Percentiles rank a stretch among this genome's conserved stretches.
These are phyloP conservation scores for Chrysoporthe cubensis DNA, from an alignment of 2,329 filamentous ascomycete genomes.

Conservation along the genomic window DNA sequence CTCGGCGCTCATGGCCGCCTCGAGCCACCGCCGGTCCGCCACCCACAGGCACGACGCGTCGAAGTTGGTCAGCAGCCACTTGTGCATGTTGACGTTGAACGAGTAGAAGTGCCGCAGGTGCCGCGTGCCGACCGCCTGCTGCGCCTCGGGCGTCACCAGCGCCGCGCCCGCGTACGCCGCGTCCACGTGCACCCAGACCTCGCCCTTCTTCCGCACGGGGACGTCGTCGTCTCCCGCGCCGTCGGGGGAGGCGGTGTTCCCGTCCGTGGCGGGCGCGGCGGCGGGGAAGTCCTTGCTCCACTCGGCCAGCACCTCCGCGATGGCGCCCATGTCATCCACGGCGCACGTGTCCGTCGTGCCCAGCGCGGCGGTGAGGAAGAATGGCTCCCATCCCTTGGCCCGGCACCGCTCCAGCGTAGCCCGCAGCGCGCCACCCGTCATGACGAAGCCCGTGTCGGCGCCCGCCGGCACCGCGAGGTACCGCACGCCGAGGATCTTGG, in stretches of 20 bases:
- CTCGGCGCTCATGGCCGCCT: constrained; percentile 78
- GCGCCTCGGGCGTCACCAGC: constrained; percentile 80
- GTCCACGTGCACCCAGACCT: constrained; percentile 91
- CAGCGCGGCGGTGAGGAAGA: constrained; percentile 82
- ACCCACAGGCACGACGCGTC: constrained; percentile 84
- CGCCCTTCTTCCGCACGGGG: constrained; percentile 38
- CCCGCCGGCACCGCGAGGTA: constrained; percentile 71
- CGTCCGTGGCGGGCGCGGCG: constrained; percentile 30
- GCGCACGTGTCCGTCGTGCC: constrained; percentile 90
- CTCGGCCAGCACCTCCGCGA: constrained; percentile 56
- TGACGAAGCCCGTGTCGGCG: constrained; percentile 66
- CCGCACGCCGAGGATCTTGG: constrained; percentile 82
- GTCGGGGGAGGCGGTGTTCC: not conserved
- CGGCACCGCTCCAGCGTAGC: constrained; percentile 67
- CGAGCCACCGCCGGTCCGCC: constrained; percentile 74
- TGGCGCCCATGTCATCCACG: constrained; percentile 77
- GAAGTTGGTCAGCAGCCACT: constrained; percentile 95
- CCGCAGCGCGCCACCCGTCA: constrained; percentile 68
- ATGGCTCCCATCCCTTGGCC: constrained; percentile 75
- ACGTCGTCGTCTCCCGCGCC: not conserved
- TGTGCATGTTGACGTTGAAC: constrained; percentile 96
- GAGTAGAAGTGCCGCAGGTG: constrained; percentile 76
- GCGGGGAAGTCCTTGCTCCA: constrained; percentile 32
- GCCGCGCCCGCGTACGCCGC: constrained; percentile 90
- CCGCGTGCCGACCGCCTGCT: constrained; percentile 47